phyloP scores from a whole-genome alignment of 306 rosid genomes.

The Senna siamea region DNA sequence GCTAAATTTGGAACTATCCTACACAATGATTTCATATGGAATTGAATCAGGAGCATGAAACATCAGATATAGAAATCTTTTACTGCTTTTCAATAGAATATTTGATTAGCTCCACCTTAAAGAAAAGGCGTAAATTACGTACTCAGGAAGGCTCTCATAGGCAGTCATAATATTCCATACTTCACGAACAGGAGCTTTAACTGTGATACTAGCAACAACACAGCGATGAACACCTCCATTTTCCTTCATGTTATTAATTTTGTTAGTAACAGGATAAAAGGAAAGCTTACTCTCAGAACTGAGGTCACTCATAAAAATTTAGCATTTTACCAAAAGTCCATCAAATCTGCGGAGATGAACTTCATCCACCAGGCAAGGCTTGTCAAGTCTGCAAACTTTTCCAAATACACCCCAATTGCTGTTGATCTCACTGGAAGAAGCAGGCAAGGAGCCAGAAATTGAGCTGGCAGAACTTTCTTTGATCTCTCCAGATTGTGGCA shows the following conservation, averaged over 20 bases:
- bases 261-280: slow-evolving; percentile 30
- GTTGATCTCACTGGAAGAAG: slow-evolving; percentile 54
- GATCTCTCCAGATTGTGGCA: slow-evolving; percentile 43
- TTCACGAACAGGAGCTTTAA: slow-evolving; percentile 90
- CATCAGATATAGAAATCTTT: slow-evolving; percentile 12
- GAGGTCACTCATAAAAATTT: slow-evolving; percentile 33
- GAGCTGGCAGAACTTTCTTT: slow-evolving; percentile 56
- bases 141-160: slow-evolving; percentile 97
- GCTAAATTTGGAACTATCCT: slow-evolving; percentile 97
- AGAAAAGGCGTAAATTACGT: slow-evolving; percentile 44
- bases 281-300: slow-evolving; percentile 24
- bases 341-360: slow-evolving; percentile 98
- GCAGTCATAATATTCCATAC: slow-evolving; percentile 87
- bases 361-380: slow-evolving; percentile 88
- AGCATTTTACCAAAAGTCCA: slow-evolving; percentile 81
- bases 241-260: slow-evolving; percentile 70
- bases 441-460: slow-evolving; percentile 49
- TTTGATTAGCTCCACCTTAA: slow-evolving; percentile 12
- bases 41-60: slow-evolving; percentile 33
- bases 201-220: slow-evolving; percentile 95
- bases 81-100: neutral
- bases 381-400: slow-evolving; percentile 82
- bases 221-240: slow-evolving; percentile 98
- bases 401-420: slow-evolving; percentile 75
- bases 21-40: slow-evolving; percentile 40